Base-by-base conservation (phyloP, 1,139 yeast genomes). In the Arxiozyma telluris region DNA sequence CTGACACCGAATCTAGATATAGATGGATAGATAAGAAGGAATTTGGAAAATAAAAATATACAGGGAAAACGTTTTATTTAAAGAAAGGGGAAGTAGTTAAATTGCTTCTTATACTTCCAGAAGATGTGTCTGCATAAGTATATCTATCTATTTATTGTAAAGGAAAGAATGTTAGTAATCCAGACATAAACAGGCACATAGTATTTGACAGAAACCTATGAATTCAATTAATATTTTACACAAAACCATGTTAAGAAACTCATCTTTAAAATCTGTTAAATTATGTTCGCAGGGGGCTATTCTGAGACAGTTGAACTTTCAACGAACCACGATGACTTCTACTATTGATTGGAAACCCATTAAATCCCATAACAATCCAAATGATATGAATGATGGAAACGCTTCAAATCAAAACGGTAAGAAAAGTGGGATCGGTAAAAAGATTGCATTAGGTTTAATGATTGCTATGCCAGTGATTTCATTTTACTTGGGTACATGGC, bases 401-500 rank as follows among this genome's bases (percentile, higher is more conserved):
- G 57, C 56, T 21, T 63, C 64, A 25, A 63, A 63, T 53, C 61
- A 61, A 15, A 61, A 62, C 53, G 62, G 69, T 55, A 63, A 64
- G 51, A 61, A 63, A 55, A 62, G 69, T 55, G 61, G 66, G 4
- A 58, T 68, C 17, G 73, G 81, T 34, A 73, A 84, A 55, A 72
- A 72, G 47, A 73, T 83, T 42, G 76, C 84, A 22, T 68, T 85
- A 50, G 79, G 82, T 0, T 69, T 85, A 30, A 75, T 86, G 78
- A 71, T 88, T 47, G 81, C 93, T 25, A 93, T 95, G 87, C 99
- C 99, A 0, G 76, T 90, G 0, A 77, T 90, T 1, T 81, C 96
- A 11, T 88, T 93, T 66, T 85, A 83, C 42, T 74, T 93, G 50
- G 98, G 98, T 1, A 81, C 94, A 55, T 93, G 98, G 99, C 99